These are phyloP conservation scores for Tulasnella sp. DNA, from an alignment of 768 basidiomycete species.

Conservation along the genomic window DNA sequence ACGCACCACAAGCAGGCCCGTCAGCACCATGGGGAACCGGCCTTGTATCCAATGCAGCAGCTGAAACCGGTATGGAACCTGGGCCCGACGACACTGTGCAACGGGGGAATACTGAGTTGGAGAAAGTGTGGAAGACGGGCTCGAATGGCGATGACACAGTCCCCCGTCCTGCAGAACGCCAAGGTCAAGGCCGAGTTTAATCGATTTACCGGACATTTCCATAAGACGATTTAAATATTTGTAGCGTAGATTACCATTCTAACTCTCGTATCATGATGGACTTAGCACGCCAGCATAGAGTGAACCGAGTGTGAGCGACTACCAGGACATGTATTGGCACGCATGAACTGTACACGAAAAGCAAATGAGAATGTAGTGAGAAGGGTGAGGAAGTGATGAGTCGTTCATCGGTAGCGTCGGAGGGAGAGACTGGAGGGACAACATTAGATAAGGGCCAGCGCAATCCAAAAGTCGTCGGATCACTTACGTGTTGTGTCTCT, in stretches of 20 bases:
- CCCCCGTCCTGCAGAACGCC: too few relatives aligned
- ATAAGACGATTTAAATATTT: too few relatives aligned
- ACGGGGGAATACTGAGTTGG: not conserved
- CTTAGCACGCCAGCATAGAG: too few relatives aligned
- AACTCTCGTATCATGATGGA: too few relatives aligned
- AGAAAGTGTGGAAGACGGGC: not conserved
- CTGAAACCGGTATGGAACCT: not conserved
- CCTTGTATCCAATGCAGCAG: not conserved
- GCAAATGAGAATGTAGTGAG: too few relatives aligned
- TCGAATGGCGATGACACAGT: too few relatives aligned
- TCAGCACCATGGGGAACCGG: not conserved
- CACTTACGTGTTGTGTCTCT: slow-evolving; percentile 78
- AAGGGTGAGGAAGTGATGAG: not conserved
- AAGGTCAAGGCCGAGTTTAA: too few relatives aligned
- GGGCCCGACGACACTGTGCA: slow-evolving; percentile 3
- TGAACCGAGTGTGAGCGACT: too few relatives aligned
- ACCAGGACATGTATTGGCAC: too few relatives aligned
- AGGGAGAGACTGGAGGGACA: slow-evolving; percentile 23
- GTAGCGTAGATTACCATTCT: too few relatives aligned
- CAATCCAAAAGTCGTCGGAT: not conserved
- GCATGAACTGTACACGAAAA: too few relatives aligned
- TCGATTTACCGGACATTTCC: too few relatives aligned
- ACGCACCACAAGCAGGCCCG: not conserved
- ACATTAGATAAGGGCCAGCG: not conserved
- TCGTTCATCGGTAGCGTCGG: slow-evolving; percentile 23